Conservation (phyloP, 352 stramenopile species). For the Poterioochromonas sp. region DNA sequence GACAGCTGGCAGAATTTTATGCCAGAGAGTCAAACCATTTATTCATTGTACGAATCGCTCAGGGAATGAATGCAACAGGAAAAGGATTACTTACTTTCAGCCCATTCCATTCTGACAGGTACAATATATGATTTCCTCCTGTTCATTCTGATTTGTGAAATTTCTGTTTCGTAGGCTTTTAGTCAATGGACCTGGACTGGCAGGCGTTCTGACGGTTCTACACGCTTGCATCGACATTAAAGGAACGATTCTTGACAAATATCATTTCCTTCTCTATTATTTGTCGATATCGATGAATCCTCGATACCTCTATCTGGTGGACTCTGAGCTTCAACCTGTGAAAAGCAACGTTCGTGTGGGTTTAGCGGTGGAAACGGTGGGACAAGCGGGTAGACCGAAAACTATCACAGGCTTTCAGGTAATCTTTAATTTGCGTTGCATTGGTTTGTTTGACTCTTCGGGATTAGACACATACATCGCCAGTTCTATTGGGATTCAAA, state of each 20-base stretch:
- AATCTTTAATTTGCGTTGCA: too few relatives aligned
- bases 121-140: conserved; percentile 45
- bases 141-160: not conserved
- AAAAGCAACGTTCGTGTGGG: conserved; percentile 95
- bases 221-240: conserved; percentile 93
- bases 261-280: conserved; percentile 95
- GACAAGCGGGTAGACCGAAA: conserved; percentile 95
- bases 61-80: conserved; percentile 96
- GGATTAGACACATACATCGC: conserved; percentile 87
- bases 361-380: conserved; percentile 97
- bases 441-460: too few relatives aligned
- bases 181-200: conserved; percentile 72
- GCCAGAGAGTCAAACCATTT: conserved; percentile 89
- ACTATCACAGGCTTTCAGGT: conserved; percentile 98
- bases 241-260: conserved; percentile 92
- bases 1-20: conserved; percentile 94
- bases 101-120: conserved; percentile 92
- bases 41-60: conserved; percentile 95
- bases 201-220: conserved; percentile 85
- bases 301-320: conserved; percentile 90
- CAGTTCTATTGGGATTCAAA: conserved; percentile 91
- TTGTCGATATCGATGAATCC: conserved; percentile 92
- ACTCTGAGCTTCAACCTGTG: conserved; percentile 84
- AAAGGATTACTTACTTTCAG: conserved; percentile 96
- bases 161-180: conserved; percentile 48